These are phyloP conservation scores for Cytospora chrysosperma DNA, from an alignment of 2,329 filamentous ascomycete genomes.

Conservation along the genomic window DNA sequence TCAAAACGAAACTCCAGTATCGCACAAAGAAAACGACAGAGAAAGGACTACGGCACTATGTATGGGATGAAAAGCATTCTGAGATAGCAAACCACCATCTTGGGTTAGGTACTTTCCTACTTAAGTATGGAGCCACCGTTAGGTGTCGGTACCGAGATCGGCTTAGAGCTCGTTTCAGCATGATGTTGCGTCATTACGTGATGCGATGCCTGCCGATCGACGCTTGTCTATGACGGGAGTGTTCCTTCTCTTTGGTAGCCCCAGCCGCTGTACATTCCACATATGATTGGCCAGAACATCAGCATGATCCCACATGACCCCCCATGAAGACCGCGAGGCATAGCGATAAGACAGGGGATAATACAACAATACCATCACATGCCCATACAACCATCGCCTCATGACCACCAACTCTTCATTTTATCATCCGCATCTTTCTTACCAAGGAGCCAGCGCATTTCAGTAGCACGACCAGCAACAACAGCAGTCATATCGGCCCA, in stretches of 20 bases:
- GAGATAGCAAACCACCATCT: too few relatives aligned
- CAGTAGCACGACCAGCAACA: neutral
- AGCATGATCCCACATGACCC: neutral
- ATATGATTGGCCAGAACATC: neutral
- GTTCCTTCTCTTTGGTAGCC: neutral
- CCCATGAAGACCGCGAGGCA: neutral
- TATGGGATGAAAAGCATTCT: too few relatives aligned
- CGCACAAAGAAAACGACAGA: too few relatives aligned
- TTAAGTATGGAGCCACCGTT: too few relatives aligned
- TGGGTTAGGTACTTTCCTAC: too few relatives aligned
- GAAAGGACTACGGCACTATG: too few relatives aligned
- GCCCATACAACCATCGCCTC: neutral
- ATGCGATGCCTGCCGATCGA: neutral
- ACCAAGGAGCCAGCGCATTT: neutral
- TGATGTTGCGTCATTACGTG: neutral
- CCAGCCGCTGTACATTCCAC: neutral
- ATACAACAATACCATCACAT: neutral
- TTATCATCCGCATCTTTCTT: neutral
- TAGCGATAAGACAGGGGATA: neutral
- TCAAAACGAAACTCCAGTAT: too few relatives aligned
- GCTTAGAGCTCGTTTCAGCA: neutral
- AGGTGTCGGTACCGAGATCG: neutral
- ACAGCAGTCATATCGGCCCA: neutral
- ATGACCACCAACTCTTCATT: neutral
- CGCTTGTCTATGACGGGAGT: neutral